phyloP scores from a whole-genome alignment of 176 grass and related monocot species.

The Typha latifolia region DNA sequence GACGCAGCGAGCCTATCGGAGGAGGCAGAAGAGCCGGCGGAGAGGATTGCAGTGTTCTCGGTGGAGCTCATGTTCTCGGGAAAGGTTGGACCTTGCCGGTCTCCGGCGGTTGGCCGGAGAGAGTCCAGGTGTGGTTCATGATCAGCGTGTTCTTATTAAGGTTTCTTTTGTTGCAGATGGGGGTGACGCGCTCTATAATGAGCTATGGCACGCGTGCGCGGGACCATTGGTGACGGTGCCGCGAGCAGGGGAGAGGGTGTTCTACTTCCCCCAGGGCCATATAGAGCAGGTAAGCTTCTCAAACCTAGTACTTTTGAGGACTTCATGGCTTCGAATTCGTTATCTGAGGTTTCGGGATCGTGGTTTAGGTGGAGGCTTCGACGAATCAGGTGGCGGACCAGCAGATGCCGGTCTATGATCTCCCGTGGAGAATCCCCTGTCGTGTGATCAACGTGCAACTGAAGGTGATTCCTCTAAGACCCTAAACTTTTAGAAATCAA shows the following conservation, averaged over 20 bases:
- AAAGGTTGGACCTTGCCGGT: constrained; percentile 10
- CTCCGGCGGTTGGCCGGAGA: neutral
- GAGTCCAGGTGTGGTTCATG: neutral
- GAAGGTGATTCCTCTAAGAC: constrained; percentile 37
- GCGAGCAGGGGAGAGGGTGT: constrained; percentile 52
- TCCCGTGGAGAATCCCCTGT: constrained; percentile 82
- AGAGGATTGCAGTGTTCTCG: neutral
- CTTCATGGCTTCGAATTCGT: neutral
- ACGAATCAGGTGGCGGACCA: constrained; percentile 76
- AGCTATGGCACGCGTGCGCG: constrained; percentile 86
- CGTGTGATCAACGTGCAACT: constrained; percentile 72
- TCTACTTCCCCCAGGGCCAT: constrained; percentile 95
- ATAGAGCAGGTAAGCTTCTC: constrained; percentile 64
- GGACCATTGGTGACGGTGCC: constrained; percentile 90
- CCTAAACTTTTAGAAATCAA: neutral
- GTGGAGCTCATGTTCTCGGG: neutral
- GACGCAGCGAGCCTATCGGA: constrained; percentile 13
- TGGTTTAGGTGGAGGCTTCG: constrained; percentile 70
- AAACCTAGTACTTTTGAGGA: neutral
- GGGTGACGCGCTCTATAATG: constrained; percentile 53
- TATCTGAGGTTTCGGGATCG: neutral
- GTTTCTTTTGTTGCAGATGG: constrained; percentile 5
- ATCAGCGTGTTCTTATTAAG: constrained; percentile 2
- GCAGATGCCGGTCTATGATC: constrained; percentile 60
- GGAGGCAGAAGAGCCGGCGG: constrained; percentile 13